These are phyloP conservation scores for Malassezia restricta DNA, from an alignment of 1,284 basidiomycete genomes.

Conservation along the genomic window DNA sequence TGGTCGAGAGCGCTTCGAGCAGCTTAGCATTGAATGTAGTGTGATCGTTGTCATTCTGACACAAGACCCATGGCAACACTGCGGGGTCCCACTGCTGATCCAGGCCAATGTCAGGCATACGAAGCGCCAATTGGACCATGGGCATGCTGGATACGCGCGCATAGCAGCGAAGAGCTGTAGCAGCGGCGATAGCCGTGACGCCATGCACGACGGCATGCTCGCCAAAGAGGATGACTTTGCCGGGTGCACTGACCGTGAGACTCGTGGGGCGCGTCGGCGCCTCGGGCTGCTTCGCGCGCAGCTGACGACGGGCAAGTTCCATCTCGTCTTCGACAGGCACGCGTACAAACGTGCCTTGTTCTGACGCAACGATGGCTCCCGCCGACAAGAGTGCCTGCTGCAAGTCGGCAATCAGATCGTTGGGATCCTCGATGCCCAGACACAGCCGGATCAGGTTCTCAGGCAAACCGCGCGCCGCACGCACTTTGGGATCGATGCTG, in stretches of 20 bases:
- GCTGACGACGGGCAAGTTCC: conserved; percentile 6
- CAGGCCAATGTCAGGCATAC: conserved; percentile 71
- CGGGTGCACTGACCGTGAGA: conserved; percentile 55
- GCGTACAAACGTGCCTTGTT: conserved; percentile 16
- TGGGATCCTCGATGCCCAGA: conserved; percentile 91
- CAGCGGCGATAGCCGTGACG: conserved; percentile 85
- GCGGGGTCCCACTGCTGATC: conserved; percentile 66
- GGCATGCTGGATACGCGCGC: conserved; percentile 64
- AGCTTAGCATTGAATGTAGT: conserved; percentile 47
- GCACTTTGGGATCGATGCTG: conserved; percentile 83
- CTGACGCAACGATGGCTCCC: conserved; percentile 58
- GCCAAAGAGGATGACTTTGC: conserved; percentile 95
- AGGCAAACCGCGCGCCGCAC: conserved; percentile 83
- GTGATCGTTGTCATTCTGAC: conserved; percentile 50
- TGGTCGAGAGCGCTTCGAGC: conserved; percentile 21
- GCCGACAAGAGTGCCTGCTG: conserved; percentile 81
- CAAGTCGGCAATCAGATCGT: conserved; percentile 86
- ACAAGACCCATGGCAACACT: conserved; percentile 63
- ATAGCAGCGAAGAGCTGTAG: conserved; percentile 89
- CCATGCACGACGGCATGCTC: conserved; percentile 99
- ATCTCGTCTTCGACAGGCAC: conserved; percentile 19
- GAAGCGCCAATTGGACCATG: conserved; percentile 64
- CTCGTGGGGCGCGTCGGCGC: conserved; percentile 17
- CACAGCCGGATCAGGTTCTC: conserved; percentile 96
- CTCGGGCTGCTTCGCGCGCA: conserved; percentile 5